Base-by-base conservation (phyloP, 1,284 basidiomycete species). In the Sphaerobolus stellatus region DNA sequence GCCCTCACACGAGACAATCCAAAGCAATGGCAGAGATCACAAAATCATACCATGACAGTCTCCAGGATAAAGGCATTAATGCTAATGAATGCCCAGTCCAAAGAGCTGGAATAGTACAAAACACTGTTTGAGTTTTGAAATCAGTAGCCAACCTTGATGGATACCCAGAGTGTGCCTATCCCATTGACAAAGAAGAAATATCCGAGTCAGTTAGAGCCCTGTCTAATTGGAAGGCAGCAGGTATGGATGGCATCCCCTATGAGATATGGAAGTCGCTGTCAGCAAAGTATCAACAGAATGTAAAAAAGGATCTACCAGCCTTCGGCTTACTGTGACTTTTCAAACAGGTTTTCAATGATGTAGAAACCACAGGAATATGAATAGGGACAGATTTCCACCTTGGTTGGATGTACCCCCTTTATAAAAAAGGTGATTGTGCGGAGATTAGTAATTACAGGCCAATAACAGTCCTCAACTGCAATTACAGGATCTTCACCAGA, bases 341-440 rank as follows among this genome's bases (percentile, higher is more conserved):
- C 36, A 38, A 16, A 5, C n/a, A 7, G 22, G 16, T 29, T 22
- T 53, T 56, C 56, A 54, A 62, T 20, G 49, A 64, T 20, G 55
- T 63, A 9, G 28, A 63, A 46, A n/a, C 43, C 2, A 8, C 58
- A 24, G 54, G 56, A 0, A 45, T 65, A 3, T 33, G 43, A 11
- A 28, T 33, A 14, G 52, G 46, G 2, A 60, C 62, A 0, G 25
- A 51, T 3, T 70, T 71, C 48, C 50, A 64, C 0, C 50, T 61
- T 2, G 71, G 71, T 2, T 69, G 69, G 66, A 38, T 38, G 36
- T 38, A 22, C 36, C 36, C 36, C 22, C 3, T 3, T 3, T 38
- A 38, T 38, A 38, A 38, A 22, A 38, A 38, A 38, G 22, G 22
- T 38, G 36, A 38, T 7, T 22, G 5, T 3, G 22, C 36, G n/a